Base-by-base conservation (phyloP, 1,284 basidiomycete species). In the Ustilago bromivora region DNA sequence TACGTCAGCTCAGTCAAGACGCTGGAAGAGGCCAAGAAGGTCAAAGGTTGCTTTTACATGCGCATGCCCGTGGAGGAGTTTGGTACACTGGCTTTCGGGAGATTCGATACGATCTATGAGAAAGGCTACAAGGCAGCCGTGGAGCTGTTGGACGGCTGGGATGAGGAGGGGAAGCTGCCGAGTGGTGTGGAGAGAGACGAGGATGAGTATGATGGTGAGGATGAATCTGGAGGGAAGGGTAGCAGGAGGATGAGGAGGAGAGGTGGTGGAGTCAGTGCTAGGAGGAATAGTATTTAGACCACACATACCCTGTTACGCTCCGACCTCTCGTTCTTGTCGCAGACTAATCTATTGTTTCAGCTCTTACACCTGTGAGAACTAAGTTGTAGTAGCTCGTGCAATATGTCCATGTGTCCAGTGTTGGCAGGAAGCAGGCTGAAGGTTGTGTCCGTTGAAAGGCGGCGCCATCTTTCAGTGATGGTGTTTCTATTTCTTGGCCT, bases 1-100 rank as follows among this genome's bases (percentile, higher is more conserved):
- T 99, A 99, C 87, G 96, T 98, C 1, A 96, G 96, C 71, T 96
- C 94, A 75, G 95, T 98, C 40, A 94, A 92, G 85, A 96, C 94
- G 12, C 89, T 99, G 10, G 95, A 98, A 86, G 95, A 96, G 76
- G 96, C 95, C 31, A 99, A 99, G 87, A 90, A 90, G 3, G 90
- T 92, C 5, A 92, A 92, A 6, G 93, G 93, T 0, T 96, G 94
- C 84, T 88, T 98, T 55, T 99, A 99, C 85, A 92, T 98, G 87
- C 90, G 92, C 66, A 94, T 99, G 93, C 97, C 97, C 0, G 95
- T 98, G 19, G 82, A 84, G 47, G 69, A 73, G 19, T 83, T 81
- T 53, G 81, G 81, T 19, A 85, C 84, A 35, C 71, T 86, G n/a
- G 81, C 84, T 38, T 86, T 86, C 59, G 80, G 80, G 41, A 71